These are phyloP conservation scores for Aspergillus wentii DNA, from an alignment of 495 filamentous ascomycete genomes.

Conservation along the genomic window DNA sequence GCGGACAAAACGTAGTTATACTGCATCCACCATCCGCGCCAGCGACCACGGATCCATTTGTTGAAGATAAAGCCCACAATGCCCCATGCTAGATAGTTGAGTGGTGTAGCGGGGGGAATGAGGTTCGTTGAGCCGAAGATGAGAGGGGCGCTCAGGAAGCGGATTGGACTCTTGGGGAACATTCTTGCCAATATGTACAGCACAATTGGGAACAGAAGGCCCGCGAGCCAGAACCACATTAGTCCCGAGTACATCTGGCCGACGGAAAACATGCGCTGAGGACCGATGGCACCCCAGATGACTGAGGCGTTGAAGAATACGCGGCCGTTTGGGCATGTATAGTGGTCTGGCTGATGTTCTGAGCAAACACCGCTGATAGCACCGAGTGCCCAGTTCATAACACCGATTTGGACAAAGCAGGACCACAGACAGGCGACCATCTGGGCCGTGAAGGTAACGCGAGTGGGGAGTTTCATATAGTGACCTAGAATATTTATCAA, in stretches of 20 bases:
- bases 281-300: conserved; percentile 53
- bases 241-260: conserved; percentile 42
- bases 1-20: conserved; percentile 77
- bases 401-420: conserved; percentile 53
- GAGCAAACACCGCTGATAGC: conserved; percentile 50
- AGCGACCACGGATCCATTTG: conserved; percentile 56
- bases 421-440: conserved; percentile 52
- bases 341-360: conserved; percentile 45
- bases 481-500: conserved; percentile 33
- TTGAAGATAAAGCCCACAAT: conserved; percentile 64
- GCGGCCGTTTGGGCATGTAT: conserved; percentile 56
- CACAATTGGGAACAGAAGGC: conserved; percentile 38
- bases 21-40: conserved; percentile 68
- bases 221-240: conserved; percentile 48
- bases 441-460: conserved; percentile 54
- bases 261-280: conserved; percentile 45
- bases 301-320: conserved; percentile 56
- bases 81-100: conserved; percentile 60
- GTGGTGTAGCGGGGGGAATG: conserved; percentile 48
- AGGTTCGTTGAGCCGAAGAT: conserved; percentile 42
- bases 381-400: conserved; percentile 58
- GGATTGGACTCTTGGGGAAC: conserved; percentile 34
- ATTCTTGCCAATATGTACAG: conserved; percentile 42
- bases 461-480: conserved; percentile 64
- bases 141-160: conserved; percentile 43